Evolutionary conservation across 2,329 filamentous ascomycete species (phyloP).

Genomic region (Colletotrichum graminicola): DNA sequence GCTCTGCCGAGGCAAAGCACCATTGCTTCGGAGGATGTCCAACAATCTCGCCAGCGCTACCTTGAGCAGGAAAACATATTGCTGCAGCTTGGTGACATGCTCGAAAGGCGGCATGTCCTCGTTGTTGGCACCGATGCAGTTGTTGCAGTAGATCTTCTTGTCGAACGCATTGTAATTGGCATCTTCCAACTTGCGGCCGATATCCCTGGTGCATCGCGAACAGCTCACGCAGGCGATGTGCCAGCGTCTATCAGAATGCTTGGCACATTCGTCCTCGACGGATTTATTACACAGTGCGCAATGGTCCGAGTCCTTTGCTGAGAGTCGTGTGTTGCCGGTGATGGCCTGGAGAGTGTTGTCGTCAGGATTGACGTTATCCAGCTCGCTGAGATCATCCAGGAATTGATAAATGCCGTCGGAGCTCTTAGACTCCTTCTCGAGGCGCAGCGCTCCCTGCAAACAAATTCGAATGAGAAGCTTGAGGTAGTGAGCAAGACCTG

Average conservation of each 20-base stretch:
- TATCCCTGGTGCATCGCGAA: conserved; percentile 71
- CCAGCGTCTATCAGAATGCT: conserved; percentile 81
- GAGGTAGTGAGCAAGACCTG: conserved; percentile 94
- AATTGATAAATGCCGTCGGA: conserved; percentile 85
- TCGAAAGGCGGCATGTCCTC: conserved; percentile 71
- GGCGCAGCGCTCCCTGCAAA: conserved; percentile 89
- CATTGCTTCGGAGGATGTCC: conserved; percentile 86
- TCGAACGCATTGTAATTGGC: conserved; percentile 78
- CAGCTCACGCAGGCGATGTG: conserved; percentile 88
- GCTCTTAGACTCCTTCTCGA: conserved; percentile 85
- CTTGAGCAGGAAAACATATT: conserved; percentile 92
- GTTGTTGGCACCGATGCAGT: conserved; percentile 70
- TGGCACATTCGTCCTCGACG: conserved; percentile 93
- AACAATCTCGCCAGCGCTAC: conserved; percentile 92
- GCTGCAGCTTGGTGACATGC: conserved; percentile 86
- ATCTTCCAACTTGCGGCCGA: conserved; percentile 76
- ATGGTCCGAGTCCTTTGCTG: conserved; percentile 84
- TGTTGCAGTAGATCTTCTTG: conserved; percentile 77
- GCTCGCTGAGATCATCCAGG: conserved; percentile 83
- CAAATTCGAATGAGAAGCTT: conserved; percentile 98
- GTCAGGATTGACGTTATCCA: conserved; percentile 81
- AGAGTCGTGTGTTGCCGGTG: conserved; percentile 73
- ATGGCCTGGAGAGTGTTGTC: conserved; percentile 77
- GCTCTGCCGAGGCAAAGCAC: conserved; percentile 80
- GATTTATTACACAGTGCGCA: conserved; percentile 85